Conservation (phyloP, 352 stramenopile genomes). For the Globisporangium nagaii region DNA sequence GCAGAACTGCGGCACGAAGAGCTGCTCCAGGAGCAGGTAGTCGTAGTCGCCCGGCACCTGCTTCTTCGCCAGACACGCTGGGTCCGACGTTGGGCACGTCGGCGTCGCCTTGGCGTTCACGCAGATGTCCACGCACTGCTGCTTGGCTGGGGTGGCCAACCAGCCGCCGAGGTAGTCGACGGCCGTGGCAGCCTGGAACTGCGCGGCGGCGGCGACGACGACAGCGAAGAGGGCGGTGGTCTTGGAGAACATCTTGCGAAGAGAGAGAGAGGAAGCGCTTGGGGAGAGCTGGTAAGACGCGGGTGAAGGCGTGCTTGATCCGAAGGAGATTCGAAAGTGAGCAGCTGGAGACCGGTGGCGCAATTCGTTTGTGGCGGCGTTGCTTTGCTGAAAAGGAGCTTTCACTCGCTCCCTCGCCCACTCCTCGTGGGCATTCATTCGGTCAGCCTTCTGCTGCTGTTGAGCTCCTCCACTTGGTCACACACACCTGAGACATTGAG, state of each 20-base stretch:
- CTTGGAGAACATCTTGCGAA: conserved; percentile 11
- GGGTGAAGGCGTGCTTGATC: background rate
- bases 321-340: background rate
- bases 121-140: conserved; percentile 76
- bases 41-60: conserved; percentile 66
- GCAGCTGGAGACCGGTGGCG: background rate
- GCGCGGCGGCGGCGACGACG: background rate
- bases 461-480: background rate
- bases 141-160: conserved; percentile 30
- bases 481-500: too few relatives aligned
- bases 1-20: conserved; percentile 80
- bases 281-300: too few relatives aligned
- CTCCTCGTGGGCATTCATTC: too few relatives aligned
- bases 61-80: conserved; percentile 52
- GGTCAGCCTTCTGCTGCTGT: background rate
- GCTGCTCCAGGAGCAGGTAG: conserved; percentile 72
- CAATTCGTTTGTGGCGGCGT: background rate
- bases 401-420: too few relatives aligned
- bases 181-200: conserved; percentile 11
- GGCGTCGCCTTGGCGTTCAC: conserved; percentile 42
- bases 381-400: too few relatives aligned
- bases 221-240: conserved; percentile 4
- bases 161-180: conserved; percentile 63
- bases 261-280: background rate
- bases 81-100: conserved; percentile 48